Conservation (phyloP, 192 early-diverging fungal genomes). For the Oehlia diaphana region DNA sequence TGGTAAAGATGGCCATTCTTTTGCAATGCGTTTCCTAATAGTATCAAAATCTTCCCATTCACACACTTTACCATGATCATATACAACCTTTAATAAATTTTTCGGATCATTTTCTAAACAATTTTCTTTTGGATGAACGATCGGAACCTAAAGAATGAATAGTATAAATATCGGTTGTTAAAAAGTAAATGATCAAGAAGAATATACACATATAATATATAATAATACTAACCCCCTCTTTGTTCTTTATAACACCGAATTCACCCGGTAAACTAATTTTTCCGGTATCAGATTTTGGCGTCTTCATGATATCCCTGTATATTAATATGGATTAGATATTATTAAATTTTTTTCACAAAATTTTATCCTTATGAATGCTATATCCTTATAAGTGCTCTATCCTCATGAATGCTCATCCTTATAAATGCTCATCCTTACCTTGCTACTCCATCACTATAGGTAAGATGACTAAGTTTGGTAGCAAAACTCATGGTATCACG, state of each 20-base stretch:
- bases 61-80: slow-evolving; percentile 59
- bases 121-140: slow-evolving; percentile 40
- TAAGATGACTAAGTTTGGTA: slow-evolving; percentile 75
- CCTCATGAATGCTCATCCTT: too few species aligned
- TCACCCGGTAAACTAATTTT: slow-evolving; percentile 81
- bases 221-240: slow-evolving; percentile 32
- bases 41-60: slow-evolving; percentile 65
- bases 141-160: slow-evolving; percentile 38
- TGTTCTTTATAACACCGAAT: slow-evolving; percentile 50
- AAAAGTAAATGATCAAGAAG: too few species aligned
- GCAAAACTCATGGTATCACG: slow-evolving; percentile 86
- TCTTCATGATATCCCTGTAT: slow-evolving; percentile 81
- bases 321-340: background rate
- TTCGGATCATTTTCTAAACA: slow-evolving; percentile 32
- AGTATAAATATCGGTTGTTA: background rate
- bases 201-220: background rate
- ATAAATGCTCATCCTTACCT: slow-evolving; percentile 31
- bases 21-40: slow-evolving; percentile 53
- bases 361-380: background rate
- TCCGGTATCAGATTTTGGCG: slow-evolving; percentile 66
- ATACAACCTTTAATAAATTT: slow-evolving; percentile 60
- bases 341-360: slow-evolving; percentile 8
- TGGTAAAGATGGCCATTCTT: slow-evolving; percentile 61
- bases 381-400: too few species aligned
- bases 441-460: slow-evolving; percentile 61